Evolutionary conservation across 768 basidiomycete genomes (phyloP).

Genomic region (Chiua virens): DNA sequence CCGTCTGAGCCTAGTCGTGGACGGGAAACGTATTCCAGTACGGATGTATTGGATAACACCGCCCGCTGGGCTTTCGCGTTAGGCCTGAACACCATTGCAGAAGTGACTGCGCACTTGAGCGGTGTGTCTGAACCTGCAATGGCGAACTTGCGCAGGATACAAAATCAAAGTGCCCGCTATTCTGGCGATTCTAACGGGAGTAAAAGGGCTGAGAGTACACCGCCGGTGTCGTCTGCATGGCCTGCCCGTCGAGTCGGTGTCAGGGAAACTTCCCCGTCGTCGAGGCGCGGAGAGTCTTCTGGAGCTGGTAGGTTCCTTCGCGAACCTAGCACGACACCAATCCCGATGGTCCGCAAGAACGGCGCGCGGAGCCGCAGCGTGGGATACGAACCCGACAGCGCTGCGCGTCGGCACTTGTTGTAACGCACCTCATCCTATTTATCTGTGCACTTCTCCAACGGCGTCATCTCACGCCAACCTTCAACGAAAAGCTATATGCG

Average conservation of each 20-base stretch:
- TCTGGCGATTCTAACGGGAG: not conserved
- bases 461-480: not conserved
- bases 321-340: conserved; percentile 26
- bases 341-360: conserved; percentile 18
- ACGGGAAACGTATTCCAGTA: conserved; percentile 18
- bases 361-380: conserved; percentile 29
- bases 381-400: conserved; percentile 18
- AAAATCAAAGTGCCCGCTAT: not conserved
- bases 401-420: conserved; percentile 16
- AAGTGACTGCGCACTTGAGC: conserved; percentile 16
- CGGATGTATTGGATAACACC: conserved; percentile 26
- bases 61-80: conserved; percentile 30
- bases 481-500: conserved; percentile 8
- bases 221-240: conserved; percentile 27
- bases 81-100: conserved; percentile 21
- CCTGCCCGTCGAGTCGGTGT: conserved; percentile 5
- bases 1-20: conserved; percentile 26
- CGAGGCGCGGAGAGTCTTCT: conserved; percentile 4
- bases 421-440: not conserved
- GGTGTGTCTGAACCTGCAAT: conserved; percentile 16
- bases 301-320: conserved; percentile 24
- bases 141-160: conserved; percentile 24
- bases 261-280: conserved; percentile 11
- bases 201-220: conserved; percentile 32
- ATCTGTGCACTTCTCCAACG: not conserved